A percentile compares a stretch with the other conserved stretches of the same genome.
Evolutionary conservation across 116 monocot genomes (phyloP).

Genomic region (Zostera marina): DNA sequence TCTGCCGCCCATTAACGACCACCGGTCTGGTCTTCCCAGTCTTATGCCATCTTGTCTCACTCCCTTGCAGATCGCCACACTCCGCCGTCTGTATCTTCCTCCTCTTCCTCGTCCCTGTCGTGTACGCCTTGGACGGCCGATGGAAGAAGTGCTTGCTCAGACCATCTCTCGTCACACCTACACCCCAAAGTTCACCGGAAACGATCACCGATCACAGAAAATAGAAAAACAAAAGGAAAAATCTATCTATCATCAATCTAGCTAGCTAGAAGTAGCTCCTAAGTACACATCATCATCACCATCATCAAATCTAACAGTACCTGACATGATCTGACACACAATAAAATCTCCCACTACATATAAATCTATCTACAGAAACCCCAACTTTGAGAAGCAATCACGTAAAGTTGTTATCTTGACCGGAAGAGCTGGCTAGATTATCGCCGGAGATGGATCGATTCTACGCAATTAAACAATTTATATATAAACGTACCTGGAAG

Average conservation of each 20-base stretch:
- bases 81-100: conserved; percentile 43
- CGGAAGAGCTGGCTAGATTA: not conserved
- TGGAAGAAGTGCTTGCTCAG: conserved; percentile 81
- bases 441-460: not conserved
- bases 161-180: conserved; percentile 84
- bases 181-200: not conserved
- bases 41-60: conserved; percentile 83
- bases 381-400: not conserved
- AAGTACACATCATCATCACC: too few species aligned
- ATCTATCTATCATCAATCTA: too few species aligned
- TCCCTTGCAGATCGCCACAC: conserved; percentile 14
- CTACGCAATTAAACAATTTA: not conserved
- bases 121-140: conserved; percentile 45
- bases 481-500: conserved; percentile 15
- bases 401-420: conserved; percentile 1
- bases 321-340: not conserved
- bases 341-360: not conserved
- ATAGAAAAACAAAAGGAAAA: too few species aligned
- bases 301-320: not conserved
- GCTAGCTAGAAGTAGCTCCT: too few species aligned
- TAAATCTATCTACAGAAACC: conserved; percentile 2
- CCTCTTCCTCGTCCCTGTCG: conserved; percentile 69
- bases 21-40: conserved; percentile 87
- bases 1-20: conserved; percentile 51
- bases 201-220: too few species aligned